Evolutionary conservation across 192 early-diverging fungal genomes (phyloP).

Genomic region (Coemansia sp.): DNA sequence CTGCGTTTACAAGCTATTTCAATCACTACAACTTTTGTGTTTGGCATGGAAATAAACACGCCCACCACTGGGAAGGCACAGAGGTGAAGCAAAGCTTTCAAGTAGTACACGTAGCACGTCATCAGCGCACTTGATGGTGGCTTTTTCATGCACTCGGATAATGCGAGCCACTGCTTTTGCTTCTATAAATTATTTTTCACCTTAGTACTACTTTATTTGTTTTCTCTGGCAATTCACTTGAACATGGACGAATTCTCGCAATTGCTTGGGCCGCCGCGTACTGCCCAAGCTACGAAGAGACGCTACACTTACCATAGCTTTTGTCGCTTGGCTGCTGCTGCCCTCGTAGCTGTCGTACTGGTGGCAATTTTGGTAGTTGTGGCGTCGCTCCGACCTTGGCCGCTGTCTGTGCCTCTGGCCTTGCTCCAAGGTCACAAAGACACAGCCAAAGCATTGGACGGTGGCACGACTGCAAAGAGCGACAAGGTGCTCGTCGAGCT

Average conservation of each 20-base stretch:
- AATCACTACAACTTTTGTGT: no score
- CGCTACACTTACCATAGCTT: neutral
- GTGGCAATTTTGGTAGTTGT: neutral
- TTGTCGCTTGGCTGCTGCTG: neutral
- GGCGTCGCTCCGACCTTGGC: neutral
- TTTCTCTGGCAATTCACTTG: neutral
- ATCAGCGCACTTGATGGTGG: no score
- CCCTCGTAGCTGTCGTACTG: neutral
- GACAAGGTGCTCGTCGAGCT: constrained; percentile 57
- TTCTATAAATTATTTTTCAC: neutral
- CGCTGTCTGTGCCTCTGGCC: neutral
- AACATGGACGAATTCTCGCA: constrained; percentile 3
- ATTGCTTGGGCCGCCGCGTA: neutral
- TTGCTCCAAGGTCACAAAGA: neutral
- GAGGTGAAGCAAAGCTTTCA: no score
- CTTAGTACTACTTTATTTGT: neutral
- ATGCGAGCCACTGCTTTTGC: neutral
- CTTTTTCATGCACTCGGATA: no score
- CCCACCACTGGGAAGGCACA: no score
- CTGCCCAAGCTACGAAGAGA: neutral
- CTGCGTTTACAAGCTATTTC: no score
- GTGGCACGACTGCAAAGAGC: neutral
- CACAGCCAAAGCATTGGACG: neutral
- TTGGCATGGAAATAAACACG: no score
- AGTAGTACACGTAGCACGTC: no score